Conservation (phyloP, 768 basidiomycete species). For the Amanita molliuscula region DNA sequence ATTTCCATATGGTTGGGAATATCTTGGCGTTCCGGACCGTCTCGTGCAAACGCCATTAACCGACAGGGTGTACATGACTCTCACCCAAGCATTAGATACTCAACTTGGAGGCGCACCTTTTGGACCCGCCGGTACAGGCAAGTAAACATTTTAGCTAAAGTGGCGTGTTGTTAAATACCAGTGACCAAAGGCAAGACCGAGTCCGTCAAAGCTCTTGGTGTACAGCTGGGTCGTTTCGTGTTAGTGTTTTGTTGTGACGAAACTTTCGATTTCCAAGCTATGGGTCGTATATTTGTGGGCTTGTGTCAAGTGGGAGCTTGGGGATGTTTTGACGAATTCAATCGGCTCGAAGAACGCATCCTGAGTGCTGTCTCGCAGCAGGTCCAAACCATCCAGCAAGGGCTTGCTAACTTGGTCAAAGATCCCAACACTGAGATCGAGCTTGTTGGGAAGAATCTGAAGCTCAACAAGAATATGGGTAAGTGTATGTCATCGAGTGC, state of each 20-base stretch:
- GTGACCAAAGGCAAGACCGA: conserved; percentile 79
- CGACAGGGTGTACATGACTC: conserved; percentile 90
- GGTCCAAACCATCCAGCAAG: conserved; percentile 97
- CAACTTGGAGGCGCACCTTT: conserved; percentile 97
- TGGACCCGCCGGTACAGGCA: conserved; percentile 95
- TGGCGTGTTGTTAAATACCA: conserved; percentile 1
- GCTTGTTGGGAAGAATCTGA: conserved; percentile 87
- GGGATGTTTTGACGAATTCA: conserved; percentile 98
- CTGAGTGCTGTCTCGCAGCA: conserved; percentile 97
- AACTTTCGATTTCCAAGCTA: conserved; percentile 98
- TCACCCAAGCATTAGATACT: conserved; percentile 91
- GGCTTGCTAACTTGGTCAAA: conserved; percentile 70
- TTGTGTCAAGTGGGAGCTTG: conserved; percentile 98
- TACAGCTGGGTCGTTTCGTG: conserved; percentile 97
- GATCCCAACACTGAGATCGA: conserved; percentile 90
- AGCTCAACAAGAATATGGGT: conserved; percentile 93
- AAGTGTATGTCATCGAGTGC: conserved; percentile 5
- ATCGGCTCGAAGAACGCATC: conserved; percentile 95
- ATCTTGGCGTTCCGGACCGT: conserved; percentile 92
- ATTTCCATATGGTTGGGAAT: conserved; percentile 99
- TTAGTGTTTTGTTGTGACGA: conserved; percentile 99
- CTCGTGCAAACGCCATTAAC: conserved; percentile 97
- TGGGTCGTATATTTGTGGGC: conserved; percentile 99
- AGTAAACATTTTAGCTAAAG: conserved; percentile 8
- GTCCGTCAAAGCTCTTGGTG: conserved; percentile 97